These are phyloP conservation scores for Penicillium aurantiogriseum DNA, from an alignment of 2,329 filamentous ascomycete species.

Conservation along the genomic window DNA sequence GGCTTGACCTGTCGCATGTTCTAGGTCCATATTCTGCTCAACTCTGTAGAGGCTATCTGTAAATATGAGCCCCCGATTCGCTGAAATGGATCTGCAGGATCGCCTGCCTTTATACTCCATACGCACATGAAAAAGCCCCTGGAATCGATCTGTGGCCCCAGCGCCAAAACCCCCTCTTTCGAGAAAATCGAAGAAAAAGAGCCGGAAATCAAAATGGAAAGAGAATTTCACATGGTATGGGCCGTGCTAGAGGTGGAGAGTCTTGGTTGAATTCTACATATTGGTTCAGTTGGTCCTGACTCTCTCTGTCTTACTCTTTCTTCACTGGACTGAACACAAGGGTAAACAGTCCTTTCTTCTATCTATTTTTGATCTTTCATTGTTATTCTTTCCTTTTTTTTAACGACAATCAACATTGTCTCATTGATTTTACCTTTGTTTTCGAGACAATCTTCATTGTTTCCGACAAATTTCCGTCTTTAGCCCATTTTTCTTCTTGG, in stretches of 20 bases:
- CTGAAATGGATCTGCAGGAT: neutral
- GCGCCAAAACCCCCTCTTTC: conserved; percentile 9
- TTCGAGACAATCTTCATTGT: conserved; percentile 18
- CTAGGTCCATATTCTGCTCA: conserved; percentile 4
- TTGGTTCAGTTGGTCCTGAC: neutral
- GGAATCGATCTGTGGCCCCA: neutral
- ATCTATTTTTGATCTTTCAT: conserved; percentile 3
- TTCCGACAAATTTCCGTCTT: conserved; percentile 15
- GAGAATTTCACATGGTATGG: neutral
- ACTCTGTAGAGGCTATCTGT: neutral
- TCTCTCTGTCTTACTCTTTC: conserved; percentile 5
- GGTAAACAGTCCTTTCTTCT: conserved; percentile 14
- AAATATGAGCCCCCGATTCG: conserved; percentile 1
- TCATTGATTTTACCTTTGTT: conserved; percentile 7
- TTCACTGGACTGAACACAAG: conserved; percentile 4
- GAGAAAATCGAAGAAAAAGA: neutral
- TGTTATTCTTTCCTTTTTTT: neutral
- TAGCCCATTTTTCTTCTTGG: conserved; percentile 13
- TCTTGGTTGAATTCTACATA: conserved; percentile 18
- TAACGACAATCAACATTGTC: conserved; percentile 2
- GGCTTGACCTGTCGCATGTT: conserved; percentile 14
- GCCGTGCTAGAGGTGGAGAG: conserved; percentile 8
- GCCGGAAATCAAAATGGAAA: neutral
- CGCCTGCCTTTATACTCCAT: neutral
- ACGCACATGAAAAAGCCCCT: neutral